Percentiles rank a stretch among this genome's conserved stretches.
These are phyloP conservation scores for Aechmea fasciata DNA, from an alignment of 176 grass and related monocot genomes.

Conservation along the genomic window DNA sequence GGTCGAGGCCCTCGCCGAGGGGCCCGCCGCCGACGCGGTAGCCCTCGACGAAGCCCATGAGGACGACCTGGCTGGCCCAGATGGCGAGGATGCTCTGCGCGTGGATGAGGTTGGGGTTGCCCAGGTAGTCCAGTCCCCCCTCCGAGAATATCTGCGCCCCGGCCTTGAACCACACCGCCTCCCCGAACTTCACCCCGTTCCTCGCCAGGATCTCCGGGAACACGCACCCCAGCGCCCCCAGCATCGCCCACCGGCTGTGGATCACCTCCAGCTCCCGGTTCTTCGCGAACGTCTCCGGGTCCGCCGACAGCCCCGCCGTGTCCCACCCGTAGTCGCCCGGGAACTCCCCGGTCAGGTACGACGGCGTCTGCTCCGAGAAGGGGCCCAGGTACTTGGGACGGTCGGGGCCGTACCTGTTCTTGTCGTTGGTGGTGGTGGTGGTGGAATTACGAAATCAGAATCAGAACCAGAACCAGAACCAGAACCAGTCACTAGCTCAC, in stretches of 20 bases:
- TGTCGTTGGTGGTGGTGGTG: too few relatives aligned
- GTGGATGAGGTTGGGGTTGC: constrained; percentile 3
- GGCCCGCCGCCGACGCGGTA: neutral
- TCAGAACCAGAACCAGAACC: too few relatives aligned
- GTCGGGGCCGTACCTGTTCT: neutral
- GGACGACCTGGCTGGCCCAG: neutral
- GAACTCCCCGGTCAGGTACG: constrained; percentile 1
- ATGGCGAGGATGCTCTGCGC: constrained; percentile 3
- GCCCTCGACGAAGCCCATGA: neutral
- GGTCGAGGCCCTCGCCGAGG: constrained; percentile 2
- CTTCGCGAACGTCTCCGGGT: constrained; percentile 7
- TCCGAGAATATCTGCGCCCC: neutral
- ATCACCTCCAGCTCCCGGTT: constrained; percentile 2
- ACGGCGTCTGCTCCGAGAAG: constrained; percentile 1
- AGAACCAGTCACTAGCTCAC: too few relatives aligned
- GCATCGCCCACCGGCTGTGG: neutral
- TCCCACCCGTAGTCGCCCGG: constrained; percentile 2
- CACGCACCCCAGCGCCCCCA: neutral
- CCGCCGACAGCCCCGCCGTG: constrained; percentile 1
- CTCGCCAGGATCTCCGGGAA: neutral
- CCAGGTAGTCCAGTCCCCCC: neutral
- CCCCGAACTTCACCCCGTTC: neutral
- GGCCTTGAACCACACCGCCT: constrained; percentile 3
- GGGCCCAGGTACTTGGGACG: constrained; percentile 2
- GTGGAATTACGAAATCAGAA: too few relatives aligned